These are phyloP conservation scores for Phytomonas sp. DNA, from an alignment of 208 protist species.

Conservation along the genomic window DNA sequence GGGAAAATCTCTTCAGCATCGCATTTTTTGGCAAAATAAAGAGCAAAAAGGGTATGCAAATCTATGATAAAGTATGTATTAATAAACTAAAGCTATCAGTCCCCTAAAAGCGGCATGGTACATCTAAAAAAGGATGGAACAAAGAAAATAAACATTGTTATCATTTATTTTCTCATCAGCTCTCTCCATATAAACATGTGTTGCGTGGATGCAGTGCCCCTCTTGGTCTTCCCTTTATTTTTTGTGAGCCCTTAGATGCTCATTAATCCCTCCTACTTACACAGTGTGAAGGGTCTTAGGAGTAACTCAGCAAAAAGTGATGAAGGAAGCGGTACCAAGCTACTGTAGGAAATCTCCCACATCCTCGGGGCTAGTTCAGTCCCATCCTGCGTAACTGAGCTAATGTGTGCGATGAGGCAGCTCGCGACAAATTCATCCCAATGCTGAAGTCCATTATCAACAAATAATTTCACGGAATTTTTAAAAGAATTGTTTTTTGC, in stretches of 20 bases:
- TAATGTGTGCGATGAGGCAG: conserved; percentile 19
- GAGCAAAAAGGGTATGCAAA: too few species aligned
- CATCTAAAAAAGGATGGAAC: not conserved
- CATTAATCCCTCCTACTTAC: not conserved
- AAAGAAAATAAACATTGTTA: not conserved
- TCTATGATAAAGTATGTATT: not conserved
- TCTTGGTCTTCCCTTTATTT: not conserved
- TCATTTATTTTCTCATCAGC: not conserved
- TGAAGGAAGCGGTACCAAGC: conserved; percentile 20
- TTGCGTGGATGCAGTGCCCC: not conserved
- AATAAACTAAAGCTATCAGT: not conserved
- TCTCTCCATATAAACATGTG: not conserved
- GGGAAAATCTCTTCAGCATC: too few species aligned
- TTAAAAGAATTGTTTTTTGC: conserved; percentile 13
- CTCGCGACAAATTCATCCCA: conserved; percentile 23
- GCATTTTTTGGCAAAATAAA: too few species aligned
- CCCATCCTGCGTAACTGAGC: conserved; percentile 15
- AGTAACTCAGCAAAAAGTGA: conserved; percentile 22
- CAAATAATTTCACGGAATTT: conserved; percentile 21
- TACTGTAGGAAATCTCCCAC: conserved; percentile 13
- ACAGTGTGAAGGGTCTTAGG: conserved; percentile 21
- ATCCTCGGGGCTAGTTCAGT: conserved; percentile 7
- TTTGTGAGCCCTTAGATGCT: not conserved
- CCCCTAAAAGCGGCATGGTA: not conserved
- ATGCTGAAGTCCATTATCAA: conserved; percentile 12